phyloP scores from a whole-genome alignment of 164 flowering plant genomes.

The Vitis labrusca region DNA sequence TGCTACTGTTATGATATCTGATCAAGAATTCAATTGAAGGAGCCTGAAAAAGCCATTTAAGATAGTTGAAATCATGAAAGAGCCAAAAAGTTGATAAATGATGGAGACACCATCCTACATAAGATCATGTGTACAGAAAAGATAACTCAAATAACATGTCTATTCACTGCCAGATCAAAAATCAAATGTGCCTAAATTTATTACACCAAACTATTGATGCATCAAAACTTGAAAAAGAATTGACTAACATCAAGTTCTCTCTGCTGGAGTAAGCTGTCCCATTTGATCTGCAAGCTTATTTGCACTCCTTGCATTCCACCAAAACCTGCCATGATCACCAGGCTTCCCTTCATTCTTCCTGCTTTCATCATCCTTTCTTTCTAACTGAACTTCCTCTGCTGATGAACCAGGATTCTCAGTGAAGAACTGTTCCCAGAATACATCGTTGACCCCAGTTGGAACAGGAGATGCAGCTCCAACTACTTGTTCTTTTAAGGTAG shows the following conservation, averaged over 20 bases:
- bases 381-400: constrained; percentile 42
- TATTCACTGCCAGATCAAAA: constrained; percentile 8
- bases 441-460: constrained; percentile 51
- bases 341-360: constrained; percentile 32
- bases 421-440: constrained; percentile 71
- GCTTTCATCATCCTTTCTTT: constrained; percentile 36
- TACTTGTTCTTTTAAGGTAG: constrained; percentile 28
- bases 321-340: constrained; percentile 31
- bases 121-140: background rate
- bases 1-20: no score
- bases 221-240: constrained; percentile 9
- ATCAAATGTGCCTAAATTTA: constrained; percentile 14
- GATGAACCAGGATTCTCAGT: constrained; percentile 65
- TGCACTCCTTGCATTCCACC: constrained; percentile 48
- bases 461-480: constrained; percentile 14
- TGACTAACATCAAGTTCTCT: constrained; percentile 24
- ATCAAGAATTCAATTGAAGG: no score
- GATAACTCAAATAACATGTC: background rate
- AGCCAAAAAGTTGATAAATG: background rate
- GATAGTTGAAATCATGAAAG: background rate
- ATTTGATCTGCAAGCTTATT: constrained; percentile 50
- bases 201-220: constrained; percentile 11
- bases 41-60: no score
- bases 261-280: constrained; percentile 45
- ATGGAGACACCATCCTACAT: background rate